phyloP scores from a whole-genome alignment of 1,284 basidiomycete species.

The Laetiporus sulphureus region DNA sequence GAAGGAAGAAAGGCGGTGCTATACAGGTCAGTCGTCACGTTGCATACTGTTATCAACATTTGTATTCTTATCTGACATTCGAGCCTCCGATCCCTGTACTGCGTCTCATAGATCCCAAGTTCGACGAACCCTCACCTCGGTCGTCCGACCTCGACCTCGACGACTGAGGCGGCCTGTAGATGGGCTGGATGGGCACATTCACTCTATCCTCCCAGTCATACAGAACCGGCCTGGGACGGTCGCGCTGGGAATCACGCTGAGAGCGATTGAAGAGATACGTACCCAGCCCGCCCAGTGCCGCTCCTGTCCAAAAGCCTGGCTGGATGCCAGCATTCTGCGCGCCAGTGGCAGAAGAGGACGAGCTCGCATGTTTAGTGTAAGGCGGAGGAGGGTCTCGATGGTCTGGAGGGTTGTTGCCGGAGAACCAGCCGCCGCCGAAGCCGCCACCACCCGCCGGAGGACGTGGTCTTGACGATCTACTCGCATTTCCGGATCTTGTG shows the following conservation, averaged over 20 bases:
- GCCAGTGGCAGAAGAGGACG: conserved; percentile 16
- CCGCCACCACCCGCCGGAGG: conserved; percentile 30
- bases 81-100: conserved; percentile 71
- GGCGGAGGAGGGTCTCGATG: conserved; percentile 65
- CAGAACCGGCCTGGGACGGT: conserved; percentile 21
- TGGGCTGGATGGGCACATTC: conserved; percentile 13
- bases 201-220: conserved; percentile 52
- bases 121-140: conserved; percentile 63
- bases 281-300: conserved; percentile 60
- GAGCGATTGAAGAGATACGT: conserved; percentile 46
- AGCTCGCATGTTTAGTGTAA: conserved; percentile 47
- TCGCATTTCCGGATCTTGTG: conserved; percentile 13
- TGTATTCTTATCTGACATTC: conserved; percentile 40
- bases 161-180: conserved; percentile 7
- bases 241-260: conserved; percentile 11
- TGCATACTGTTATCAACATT: too few relatives aligned
- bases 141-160: conserved; percentile 32
- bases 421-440: conserved; percentile 40
- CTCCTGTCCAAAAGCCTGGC: conserved; percentile 81
- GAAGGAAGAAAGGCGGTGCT: too few relatives aligned
- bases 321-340: conserved; percentile 34
- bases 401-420: conserved; percentile 35
- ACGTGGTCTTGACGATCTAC: conserved; percentile 26
- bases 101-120: conserved; percentile 54
- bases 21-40: too few relatives aligned